Conservation (phyloP, 495 filamentous ascomycete genomes). For the Echria macrotheca region DNA sequence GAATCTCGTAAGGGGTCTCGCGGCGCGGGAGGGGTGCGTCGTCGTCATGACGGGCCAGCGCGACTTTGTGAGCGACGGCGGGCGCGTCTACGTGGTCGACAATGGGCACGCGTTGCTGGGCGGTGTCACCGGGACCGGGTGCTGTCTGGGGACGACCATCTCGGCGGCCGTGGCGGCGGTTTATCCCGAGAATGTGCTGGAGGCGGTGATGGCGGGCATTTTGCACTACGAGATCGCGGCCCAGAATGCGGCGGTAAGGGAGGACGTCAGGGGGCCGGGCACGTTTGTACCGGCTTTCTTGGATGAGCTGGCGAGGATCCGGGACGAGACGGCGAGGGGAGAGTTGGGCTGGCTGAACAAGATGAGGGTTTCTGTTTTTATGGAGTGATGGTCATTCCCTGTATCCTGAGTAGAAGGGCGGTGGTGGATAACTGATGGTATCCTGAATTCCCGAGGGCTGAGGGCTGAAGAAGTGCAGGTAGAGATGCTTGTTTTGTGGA, state of each 20-base stretch:
- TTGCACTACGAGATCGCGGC: conserved; percentile 83
- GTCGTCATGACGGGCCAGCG: conserved; percentile 79
- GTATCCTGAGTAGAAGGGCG: not conserved
- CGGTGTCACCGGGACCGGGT: conserved; percentile 84
- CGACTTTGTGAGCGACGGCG: conserved; percentile 77
- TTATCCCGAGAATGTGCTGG: conserved; percentile 56
- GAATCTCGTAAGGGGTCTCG: conserved; percentile 57
- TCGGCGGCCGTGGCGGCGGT: conserved; percentile 66
- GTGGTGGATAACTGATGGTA: no score
- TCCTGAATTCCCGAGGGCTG: no score
- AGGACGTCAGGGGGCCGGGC: conserved; percentile 69
- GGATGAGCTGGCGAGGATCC: conserved; percentile 58
- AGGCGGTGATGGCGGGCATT: conserved; percentile 60
- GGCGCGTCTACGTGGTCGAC: conserved; percentile 54
- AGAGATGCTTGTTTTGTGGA: no score
- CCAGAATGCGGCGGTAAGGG: conserved; percentile 59
- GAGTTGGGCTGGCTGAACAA: conserved; percentile 51
- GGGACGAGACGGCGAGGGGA: conserved; percentile 40
- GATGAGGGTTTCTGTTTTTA: conserved; percentile 42
- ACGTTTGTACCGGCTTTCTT: conserved; percentile 85
- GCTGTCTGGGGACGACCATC: conserved; percentile 75
- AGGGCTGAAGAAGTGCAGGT: no score
- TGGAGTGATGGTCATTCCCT: not conserved
- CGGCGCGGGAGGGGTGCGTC: conserved; percentile 61
- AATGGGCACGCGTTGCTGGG: conserved; percentile 78